Evolutionary conservation across 306 rosid species (phyloP).

Genomic region (Glycyrrhiza uralensis): DNA sequence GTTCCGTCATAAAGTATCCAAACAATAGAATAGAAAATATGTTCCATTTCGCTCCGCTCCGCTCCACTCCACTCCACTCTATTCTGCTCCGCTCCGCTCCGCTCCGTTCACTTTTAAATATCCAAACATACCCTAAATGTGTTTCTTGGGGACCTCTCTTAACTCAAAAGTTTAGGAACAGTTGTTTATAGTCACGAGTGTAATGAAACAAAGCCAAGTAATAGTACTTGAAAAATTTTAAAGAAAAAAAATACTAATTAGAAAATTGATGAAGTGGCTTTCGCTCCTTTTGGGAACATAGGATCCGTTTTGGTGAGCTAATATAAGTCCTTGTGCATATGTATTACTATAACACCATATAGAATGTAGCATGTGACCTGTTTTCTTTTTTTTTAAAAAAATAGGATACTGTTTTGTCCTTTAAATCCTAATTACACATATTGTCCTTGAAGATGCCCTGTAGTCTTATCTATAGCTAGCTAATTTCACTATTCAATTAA

Average conservation of each 20-base stretch:
- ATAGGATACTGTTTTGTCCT: slow-evolving; percentile 6
- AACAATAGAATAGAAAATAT: too few species aligned
- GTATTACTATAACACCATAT: slow-evolving; percentile 29
- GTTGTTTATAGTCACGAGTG: slow-evolving; percentile 22
- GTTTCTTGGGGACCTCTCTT: slow-evolving; percentile 28
- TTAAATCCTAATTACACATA: not conserved
- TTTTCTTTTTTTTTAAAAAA: too few species aligned
- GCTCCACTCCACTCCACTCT: too few species aligned
- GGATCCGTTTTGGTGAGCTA: slow-evolving; percentile 51
- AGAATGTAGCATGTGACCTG: slow-evolving; percentile 52
- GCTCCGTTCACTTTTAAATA: too few species aligned
- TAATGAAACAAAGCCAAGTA: slow-evolving; percentile 19
- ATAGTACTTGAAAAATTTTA: not conserved
- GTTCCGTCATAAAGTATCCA: too few species aligned
- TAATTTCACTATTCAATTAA: not conserved
- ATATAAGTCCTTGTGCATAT: slow-evolving; percentile 38
- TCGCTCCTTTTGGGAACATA: slow-evolving; percentile 60
- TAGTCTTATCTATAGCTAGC: not conserved
- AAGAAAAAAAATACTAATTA: slow-evolving; percentile 8
- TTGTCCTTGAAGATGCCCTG: not conserved
- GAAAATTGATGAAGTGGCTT: slow-evolving; percentile 41
- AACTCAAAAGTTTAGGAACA: not conserved
- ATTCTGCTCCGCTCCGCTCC: too few species aligned
- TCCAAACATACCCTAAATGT: too few species aligned
- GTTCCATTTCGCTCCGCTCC: too few species aligned